Conservation (phyloP, 352 stramenopile genomes). For the Globisporangium splendens region DNA sequence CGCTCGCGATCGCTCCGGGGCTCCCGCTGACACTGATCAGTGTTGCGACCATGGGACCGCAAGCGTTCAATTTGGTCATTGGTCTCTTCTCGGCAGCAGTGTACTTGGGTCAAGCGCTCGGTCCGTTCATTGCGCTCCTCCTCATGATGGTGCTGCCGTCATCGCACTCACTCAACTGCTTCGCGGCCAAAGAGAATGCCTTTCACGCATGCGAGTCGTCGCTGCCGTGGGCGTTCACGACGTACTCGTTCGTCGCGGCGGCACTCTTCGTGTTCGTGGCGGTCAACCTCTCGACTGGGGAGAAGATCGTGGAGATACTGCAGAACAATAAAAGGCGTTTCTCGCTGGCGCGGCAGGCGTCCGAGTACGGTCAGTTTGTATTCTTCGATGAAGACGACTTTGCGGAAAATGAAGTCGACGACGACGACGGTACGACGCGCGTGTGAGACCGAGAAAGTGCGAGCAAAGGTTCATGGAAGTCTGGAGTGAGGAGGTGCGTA, state of each 20-base stretch:
- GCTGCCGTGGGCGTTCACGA: constrained; percentile 59
- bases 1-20: constrained; percentile 53
- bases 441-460: background rate
- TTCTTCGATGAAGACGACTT: constrained; percentile 66
- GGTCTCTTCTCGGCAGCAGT: constrained; percentile 65
- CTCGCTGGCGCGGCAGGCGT: constrained; percentile 48
- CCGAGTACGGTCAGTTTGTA: constrained; percentile 74
- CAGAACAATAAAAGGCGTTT: constrained; percentile 36
- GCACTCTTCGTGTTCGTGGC: constrained; percentile 30
- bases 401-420: constrained; percentile 4
- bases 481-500: no score
- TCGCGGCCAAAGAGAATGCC: constrained; percentile 15
- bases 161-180: constrained; percentile 40
- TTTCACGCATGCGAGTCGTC: constrained; percentile 39
- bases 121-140: constrained; percentile 48
- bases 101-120: constrained; percentile 62
- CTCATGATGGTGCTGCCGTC: constrained; percentile 46
- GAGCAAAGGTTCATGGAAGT: no score
- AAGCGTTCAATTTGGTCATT: constrained; percentile 61
- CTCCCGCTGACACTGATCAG: constrained; percentile 60
- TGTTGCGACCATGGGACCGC: constrained; percentile 27
- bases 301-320: constrained; percentile 29
- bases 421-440: constrained; percentile 4
- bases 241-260: constrained; percentile 40
- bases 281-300: constrained; percentile 28